These are phyloP conservation scores for Curvularia sp. DNA, from an alignment of 2,329 filamentous ascomycete genomes.

Conservation along the genomic window DNA sequence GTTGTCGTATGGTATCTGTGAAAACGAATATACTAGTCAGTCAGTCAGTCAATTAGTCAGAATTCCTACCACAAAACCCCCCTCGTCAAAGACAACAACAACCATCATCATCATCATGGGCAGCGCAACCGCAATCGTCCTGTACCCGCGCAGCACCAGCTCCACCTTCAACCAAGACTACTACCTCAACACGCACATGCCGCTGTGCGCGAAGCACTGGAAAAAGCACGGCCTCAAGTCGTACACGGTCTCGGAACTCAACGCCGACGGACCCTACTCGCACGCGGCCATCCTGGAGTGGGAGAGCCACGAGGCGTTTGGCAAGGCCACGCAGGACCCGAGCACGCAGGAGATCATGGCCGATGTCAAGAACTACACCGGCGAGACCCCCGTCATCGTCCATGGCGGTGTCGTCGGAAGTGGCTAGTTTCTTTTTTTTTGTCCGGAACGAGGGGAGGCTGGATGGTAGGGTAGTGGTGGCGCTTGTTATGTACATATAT, in stretches of 20 bases:
- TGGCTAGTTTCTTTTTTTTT: constrained; percentile 2
- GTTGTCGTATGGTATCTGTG: too few relatives aligned
- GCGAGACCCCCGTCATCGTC: constrained; percentile 43
- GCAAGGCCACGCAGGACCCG: constrained; percentile 28
- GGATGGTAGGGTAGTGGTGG: too few relatives aligned
- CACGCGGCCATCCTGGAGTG: constrained; percentile 30
- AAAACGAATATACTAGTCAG: too few relatives aligned
- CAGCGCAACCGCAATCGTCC: constrained; percentile 29
- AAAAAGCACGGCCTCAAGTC: constrained; percentile 49
- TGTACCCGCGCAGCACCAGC: constrained; percentile 55
- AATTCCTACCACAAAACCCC: not conserved
- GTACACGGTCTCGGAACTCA: constrained; percentile 32
- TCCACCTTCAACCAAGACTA: constrained; percentile 59
- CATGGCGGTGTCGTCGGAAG: constrained; percentile 29
- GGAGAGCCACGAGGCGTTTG: constrained; percentile 35
- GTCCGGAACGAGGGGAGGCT: too few relatives aligned
- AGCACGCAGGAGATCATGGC: constrained; percentile 47
- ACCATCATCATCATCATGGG: constrained; percentile 22
- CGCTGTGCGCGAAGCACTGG: constrained; percentile 54
- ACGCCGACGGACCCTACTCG: constrained; percentile 34
- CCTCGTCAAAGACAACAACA: too few relatives aligned
- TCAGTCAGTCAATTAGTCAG: too few relatives aligned
- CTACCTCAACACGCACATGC: constrained; percentile 59
- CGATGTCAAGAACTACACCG: constrained; percentile 49
- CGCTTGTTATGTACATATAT: too few relatives aligned